These are phyloP conservation scores for Triadica sebifera DNA, from an alignment of 345 rosid genomes.

Conservation along the genomic window DNA sequence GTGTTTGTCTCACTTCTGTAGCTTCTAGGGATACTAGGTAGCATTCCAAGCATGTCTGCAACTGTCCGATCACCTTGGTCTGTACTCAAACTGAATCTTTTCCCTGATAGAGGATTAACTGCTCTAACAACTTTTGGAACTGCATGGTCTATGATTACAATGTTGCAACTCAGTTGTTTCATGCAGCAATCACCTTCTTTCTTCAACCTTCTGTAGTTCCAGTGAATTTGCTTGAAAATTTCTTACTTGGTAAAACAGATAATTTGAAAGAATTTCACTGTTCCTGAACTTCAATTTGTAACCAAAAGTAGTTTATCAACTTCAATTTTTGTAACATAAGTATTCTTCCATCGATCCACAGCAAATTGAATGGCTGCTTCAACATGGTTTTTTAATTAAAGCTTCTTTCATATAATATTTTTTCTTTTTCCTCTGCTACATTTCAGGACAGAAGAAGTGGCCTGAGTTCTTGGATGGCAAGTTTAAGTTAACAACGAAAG, in stretches of 20 bases:
- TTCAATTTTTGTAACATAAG: no score
- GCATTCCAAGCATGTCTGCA: constrained; percentile 4
- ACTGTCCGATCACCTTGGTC: constrained; percentile 6
- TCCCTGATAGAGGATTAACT: constrained; percentile 16
- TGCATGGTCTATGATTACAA: constrained; percentile 37
- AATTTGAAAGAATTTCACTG: no score
- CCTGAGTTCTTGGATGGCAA: no score
- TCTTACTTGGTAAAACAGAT: not conserved
- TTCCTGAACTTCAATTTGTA: no score
- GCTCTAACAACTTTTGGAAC: constrained; percentile 35
- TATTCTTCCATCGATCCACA: no score
- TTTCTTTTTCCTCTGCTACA: no score
- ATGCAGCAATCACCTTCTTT: constrained; percentile 38
- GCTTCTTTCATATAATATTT: no score
- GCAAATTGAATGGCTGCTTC: no score
- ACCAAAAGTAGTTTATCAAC: no score
- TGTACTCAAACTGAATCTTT: not conserved
- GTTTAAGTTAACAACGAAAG: no score
- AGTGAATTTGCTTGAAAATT: not conserved
- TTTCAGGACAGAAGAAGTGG: no score
- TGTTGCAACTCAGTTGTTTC: constrained; percentile 36
- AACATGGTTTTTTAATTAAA: no score
- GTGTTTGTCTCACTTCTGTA: constrained; percentile 14
- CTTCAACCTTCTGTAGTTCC: constrained; percentile 31
- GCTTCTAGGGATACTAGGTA: not conserved